Base-by-base conservation (phyloP, 371 early-diverging fungal genomes). In the Nosema granulosis region DNA sequence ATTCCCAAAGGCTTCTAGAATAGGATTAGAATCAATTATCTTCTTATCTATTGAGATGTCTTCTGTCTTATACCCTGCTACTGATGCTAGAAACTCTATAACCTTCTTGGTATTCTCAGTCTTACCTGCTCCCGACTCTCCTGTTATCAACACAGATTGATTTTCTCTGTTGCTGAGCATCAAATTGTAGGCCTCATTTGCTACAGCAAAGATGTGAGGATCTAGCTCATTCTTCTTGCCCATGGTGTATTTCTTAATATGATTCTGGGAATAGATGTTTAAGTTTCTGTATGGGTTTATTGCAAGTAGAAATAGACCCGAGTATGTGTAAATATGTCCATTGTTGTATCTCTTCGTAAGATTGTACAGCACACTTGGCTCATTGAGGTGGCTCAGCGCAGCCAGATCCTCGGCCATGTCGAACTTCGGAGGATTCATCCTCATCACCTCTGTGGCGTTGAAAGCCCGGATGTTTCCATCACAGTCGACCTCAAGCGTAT, bases 71-170 rank as follows among this genome's bases (percentile, higher is more conserved):
- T 71, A 73, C 77, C 89, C 87, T 0, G 94, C 93, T 37, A 93
- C 89, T 0, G 91, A 88, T 0, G 97, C 90, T 59, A 99, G 86
- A 85, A 95, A 98, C 81, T 94, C 93, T 68, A 97, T 96, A n/a
- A 96, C 94, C 76, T 93, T 93, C 80, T 99, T 97, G 20, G 97
- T 95, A 85, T 95, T 96, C 85, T 95, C 98, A 9, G 99, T 99
- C 86, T 99, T 99, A 66, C 99, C 99, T 29, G 99, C 98, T 43
- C 98, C 98, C 24, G 95, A 94, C 87, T 99, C 98, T 74, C 99
- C 99, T 52, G 98, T 97, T 80, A 99, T 95, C 26, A 98, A 85
- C 79, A 99, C 94, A 3, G 95, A 93, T 85, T 99, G 98, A 80
- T 96, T 94, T 80, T 93, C 92, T 73, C 89, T 87, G 59, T 92